These are phyloP conservation scores for Diutina neorugosa DNA, from an alignment of 1,139 yeast genomes.

Conservation along the genomic window DNA sequence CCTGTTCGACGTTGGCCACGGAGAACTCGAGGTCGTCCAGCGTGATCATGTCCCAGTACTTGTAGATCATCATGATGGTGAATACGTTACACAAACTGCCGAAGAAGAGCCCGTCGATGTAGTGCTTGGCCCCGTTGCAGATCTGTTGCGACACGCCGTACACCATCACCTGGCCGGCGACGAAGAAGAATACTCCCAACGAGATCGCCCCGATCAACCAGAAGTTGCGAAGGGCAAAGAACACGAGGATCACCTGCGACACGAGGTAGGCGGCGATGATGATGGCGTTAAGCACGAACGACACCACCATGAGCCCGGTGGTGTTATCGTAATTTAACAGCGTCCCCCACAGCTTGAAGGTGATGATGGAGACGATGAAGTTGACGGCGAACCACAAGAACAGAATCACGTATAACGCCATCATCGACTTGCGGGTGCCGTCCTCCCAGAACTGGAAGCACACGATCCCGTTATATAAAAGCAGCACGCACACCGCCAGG, in stretches of 20 bases:
- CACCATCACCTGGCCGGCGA: constrained; percentile 64
- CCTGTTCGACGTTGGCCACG: constrained; percentile 25
- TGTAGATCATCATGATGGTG: constrained; percentile 87
- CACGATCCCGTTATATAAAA: constrained; percentile 63
- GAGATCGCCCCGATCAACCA: constrained; percentile 84
- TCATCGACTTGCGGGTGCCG: constrained; percentile 59
- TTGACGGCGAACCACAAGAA: constrained; percentile 45
- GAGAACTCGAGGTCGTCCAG: constrained; percentile 90
- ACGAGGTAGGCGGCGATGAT: constrained; percentile 49
- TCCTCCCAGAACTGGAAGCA: constrained; percentile 93
- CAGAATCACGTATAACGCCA: constrained; percentile 39
- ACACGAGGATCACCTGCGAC: constrained; percentile 60
- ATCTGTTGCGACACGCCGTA: constrained; percentile 57
- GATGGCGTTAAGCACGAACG: constrained; percentile 60
- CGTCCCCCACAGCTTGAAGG: constrained; percentile 61
- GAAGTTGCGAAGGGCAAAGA: constrained; percentile 54
- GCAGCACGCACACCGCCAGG: constrained; percentile 56
- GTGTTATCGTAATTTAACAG: constrained; percentile 35
- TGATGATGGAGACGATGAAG: constrained; percentile 55
- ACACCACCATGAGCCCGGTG: constrained; percentile 51
- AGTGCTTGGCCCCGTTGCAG: constrained; percentile 68
- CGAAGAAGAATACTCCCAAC: constrained; percentile 61
- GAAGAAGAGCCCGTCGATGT: constrained; percentile 81
- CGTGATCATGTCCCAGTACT: constrained; percentile 96
- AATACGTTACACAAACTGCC: constrained; percentile 72